Base-by-base conservation (phyloP, 2,329 filamentous ascomycete species). In the Nemania serpens region DNA sequence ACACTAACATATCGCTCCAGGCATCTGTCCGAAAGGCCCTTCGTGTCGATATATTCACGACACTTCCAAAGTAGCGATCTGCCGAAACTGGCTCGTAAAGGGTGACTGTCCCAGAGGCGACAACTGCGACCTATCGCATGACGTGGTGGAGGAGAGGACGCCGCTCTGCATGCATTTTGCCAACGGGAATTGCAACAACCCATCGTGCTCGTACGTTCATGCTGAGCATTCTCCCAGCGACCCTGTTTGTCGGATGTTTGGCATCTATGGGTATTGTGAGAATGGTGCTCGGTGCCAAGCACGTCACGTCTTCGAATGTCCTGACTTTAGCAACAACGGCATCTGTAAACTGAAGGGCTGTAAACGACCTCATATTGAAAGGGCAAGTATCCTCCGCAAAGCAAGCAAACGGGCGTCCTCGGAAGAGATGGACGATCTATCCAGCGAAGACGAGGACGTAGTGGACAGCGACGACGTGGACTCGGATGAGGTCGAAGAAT, bases 271-370 rank as follows among this genome's bases (percentile, higher is more conserved):
- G 55, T 98, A 93, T 76, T 98, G 95, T 79, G 88, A 90, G 63
- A 91, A 90, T 74, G 95, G 94, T 62, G 83, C 84, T 58, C 77
- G 82, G 57, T 98, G 95, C 77, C 77, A 85, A 62, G 87, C 95
- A 66, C 89, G 93, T 63, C 95, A 99, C 79, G 89, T 94, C 59
- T 89, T 90, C 77, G 94, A 98, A 76, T 98, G 95, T 76, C 94
- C 95, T 64, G 91, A 96, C 75, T 97, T 96, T 81, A 91, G 91
- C 83, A 96, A 97, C 78, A 91, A 86, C 62, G 94, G 94, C 70
- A 81, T 82, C 64, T 99, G 95, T 85, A 88, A 87, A 74, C 87
- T 85, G 74, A 87, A 88, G 76, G 88, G 88, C 67, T 98, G 94
- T 81, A 90, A 89, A 74, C 84, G 97, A 56, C 90, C 88, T 61